Evolutionary conservation across 805 yeast species (phyloP).

Genomic region (Zygosaccharomyces bisporus): DNA sequence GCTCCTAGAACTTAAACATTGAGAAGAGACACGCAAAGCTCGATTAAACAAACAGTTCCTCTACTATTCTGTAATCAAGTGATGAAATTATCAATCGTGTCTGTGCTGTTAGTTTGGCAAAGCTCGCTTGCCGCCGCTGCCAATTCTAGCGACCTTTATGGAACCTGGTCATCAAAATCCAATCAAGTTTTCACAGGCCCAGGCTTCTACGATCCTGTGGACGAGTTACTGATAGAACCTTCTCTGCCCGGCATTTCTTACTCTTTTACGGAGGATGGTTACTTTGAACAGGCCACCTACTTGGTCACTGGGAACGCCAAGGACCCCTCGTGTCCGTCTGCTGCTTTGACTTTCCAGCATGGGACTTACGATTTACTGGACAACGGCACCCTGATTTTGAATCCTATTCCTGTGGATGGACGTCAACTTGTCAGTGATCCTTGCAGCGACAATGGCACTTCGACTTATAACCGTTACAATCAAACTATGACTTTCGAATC

Average conservation of each 20-base stretch:
- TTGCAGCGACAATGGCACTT: conserved; percentile 59
- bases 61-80: not conserved
- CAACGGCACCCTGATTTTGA: conserved; percentile 66
- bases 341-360: conserved; percentile 81
- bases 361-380: conserved; percentile 64
- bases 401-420: conserved; percentile 84
- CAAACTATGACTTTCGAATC: conserved; percentile 59
- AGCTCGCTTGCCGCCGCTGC: conserved; percentile 10
- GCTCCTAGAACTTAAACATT: too few species aligned
- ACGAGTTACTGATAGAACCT: conserved; percentile 91
- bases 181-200: conserved; percentile 96
- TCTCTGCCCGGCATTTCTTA: conserved; percentile 91
- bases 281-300: conserved; percentile 84
- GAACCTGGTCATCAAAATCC: conserved; percentile 95
- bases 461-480: conserved; percentile 66
- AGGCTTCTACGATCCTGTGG: conserved; percentile 92
- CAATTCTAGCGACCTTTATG: conserved; percentile 45
- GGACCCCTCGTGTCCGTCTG: conserved; percentile 80
- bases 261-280: conserved; percentile 91
- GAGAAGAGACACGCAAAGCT: not conserved
- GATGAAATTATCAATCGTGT: conserved; percentile 1
- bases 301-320: conserved; percentile 66
- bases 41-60: not conserved
- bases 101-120: conserved; percentile 1
- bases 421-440: conserved; percentile 88